These are phyloP conservation scores for Geotrichum cucujoidarum DNA, from an alignment of 1,139 yeast genomes.

Conservation along the genomic window DNA sequence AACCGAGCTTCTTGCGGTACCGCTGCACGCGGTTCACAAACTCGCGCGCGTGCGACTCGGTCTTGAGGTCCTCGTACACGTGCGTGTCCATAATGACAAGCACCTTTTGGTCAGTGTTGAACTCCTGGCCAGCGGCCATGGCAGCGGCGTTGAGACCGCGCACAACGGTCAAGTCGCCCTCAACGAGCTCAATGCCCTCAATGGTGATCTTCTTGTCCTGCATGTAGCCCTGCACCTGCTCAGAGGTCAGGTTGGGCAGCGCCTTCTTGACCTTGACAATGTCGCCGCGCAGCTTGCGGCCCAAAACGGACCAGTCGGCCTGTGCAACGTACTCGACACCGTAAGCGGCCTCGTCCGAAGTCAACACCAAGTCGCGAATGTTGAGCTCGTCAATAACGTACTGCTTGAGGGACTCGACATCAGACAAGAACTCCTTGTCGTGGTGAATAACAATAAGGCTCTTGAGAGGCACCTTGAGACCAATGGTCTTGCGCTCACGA, in stretches of 20 bases:
- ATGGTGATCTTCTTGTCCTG: constrained; percentile 70
- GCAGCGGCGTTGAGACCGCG: constrained; percentile 75
- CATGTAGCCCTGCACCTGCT: constrained; percentile 73
- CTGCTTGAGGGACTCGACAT: constrained; percentile 67
- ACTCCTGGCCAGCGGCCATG: constrained; percentile 63
- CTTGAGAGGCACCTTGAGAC: constrained; percentile 92
- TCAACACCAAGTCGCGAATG: constrained; percentile 79
- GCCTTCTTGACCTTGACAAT: constrained; percentile 93
- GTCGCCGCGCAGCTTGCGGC: constrained; percentile 93
- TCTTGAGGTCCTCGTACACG: constrained; percentile 78
- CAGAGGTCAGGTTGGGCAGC: constrained; percentile 73
- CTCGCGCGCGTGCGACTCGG: constrained; percentile 95
- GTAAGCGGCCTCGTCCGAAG: constrained; percentile 85
- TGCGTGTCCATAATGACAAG: constrained; percentile 84
- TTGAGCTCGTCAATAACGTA: constrained; percentile 90
- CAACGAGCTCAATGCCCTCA: constrained; percentile 80
- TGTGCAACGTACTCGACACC: constrained; percentile 90
- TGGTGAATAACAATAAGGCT: constrained; percentile 81
- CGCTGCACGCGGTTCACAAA: constrained; percentile 95
- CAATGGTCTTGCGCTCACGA: constrained; percentile 91
- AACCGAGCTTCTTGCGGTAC: constrained; percentile 92
- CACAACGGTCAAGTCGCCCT: constrained; percentile 84
- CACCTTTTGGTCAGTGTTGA: constrained; percentile 83
- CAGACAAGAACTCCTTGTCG: constrained; percentile 67
- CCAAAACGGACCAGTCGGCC: constrained; percentile 98